Percentiles rank a stretch among this genome's conserved stretches.
Evolutionary conservation across 2,329 filamentous ascomycete species (phyloP).

Genomic region (Boeremia lycopersici): DNA sequence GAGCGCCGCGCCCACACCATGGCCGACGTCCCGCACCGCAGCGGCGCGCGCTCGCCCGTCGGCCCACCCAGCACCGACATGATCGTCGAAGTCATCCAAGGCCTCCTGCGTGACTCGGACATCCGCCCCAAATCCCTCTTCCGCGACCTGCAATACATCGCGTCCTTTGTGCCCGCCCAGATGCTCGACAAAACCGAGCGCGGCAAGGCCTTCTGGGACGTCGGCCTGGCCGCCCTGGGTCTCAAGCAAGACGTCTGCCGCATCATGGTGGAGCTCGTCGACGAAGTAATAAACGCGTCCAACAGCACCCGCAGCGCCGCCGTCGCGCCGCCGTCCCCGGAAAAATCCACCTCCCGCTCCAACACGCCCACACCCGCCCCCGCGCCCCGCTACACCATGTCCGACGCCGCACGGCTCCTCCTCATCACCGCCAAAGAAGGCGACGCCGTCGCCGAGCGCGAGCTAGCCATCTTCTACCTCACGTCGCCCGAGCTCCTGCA

Average conservation of each 20-base stretch:
- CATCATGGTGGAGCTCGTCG: slow-evolving; percentile 78
- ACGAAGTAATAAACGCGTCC: slow-evolving; percentile 67
- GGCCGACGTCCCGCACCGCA: slow-evolving; percentile 41
- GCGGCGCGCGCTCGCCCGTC: slow-evolving; percentile 44
- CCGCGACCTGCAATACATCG: slow-evolving; percentile 61
- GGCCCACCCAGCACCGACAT: slow-evolving; percentile 51
- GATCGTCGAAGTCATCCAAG: slow-evolving; percentile 51
- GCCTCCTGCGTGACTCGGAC: slow-evolving; percentile 52
- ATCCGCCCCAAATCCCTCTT: slow-evolving; percentile 56
- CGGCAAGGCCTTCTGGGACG: slow-evolving; percentile 86
- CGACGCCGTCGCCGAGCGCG: slow-evolving; percentile 84
- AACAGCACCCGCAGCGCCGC: slow-evolving; percentile 65
- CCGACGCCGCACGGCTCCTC: slow-evolving; percentile 86
- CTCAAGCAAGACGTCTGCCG: slow-evolving; percentile 87
- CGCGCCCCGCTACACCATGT: slow-evolving; percentile 70
- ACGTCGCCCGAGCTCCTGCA: slow-evolving; percentile 85
- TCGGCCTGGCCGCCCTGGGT: slow-evolving; percentile 83
- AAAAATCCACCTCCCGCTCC: slow-evolving; percentile 19
- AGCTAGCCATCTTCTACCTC: slow-evolving; percentile 91
- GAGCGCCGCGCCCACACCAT: slow-evolving; percentile 69
- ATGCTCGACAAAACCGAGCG: slow-evolving; percentile 63
- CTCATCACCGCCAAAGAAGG: slow-evolving; percentile 94
- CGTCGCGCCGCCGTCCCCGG: slow-evolving; percentile 38
- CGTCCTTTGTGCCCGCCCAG: slow-evolving; percentile 64
- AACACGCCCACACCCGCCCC: slow-evolving; percentile 36